Conservation (phyloP, 371 early-diverging fungal genomes). For the Apophysomyces variabilis region DNA sequence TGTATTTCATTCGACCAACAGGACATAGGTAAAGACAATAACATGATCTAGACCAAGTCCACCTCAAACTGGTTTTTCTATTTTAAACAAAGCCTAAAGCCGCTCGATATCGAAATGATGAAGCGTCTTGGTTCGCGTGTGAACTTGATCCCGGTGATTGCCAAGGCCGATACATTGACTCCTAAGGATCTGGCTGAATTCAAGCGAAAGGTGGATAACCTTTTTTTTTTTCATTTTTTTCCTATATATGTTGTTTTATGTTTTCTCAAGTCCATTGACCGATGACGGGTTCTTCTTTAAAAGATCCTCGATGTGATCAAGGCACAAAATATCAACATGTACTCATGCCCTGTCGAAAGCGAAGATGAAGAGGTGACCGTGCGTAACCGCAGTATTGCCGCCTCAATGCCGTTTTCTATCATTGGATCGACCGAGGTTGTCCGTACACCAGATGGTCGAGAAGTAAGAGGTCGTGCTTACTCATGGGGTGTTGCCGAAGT, state of each 20-base stretch:
- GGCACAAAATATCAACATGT: constrained; percentile 76
- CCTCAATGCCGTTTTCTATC: constrained; percentile 94
- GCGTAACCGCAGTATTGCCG: constrained; percentile 80
- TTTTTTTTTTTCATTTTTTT: constrained; percentile 7
- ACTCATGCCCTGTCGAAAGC: constrained; percentile 78
- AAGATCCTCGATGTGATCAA: constrained; percentile 76
- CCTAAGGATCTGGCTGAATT: constrained; percentile 77
- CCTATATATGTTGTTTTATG: not conserved
- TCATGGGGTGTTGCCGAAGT: constrained; percentile 95
- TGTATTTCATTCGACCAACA: constrained; percentile 92
- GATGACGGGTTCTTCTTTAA: constrained; percentile 10
- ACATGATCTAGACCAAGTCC: not conserved
- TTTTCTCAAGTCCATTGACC: constrained; percentile 7
- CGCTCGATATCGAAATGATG: constrained; percentile 94
- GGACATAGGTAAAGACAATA: constrained; percentile 72
- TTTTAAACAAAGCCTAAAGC: constrained; percentile 77
- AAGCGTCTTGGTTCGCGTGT: constrained; percentile 78
- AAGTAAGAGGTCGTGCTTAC: constrained; percentile 88
- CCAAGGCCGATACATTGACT: constrained; percentile 75
- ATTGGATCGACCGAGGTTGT: constrained; percentile 91
- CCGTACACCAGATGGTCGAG: constrained; percentile 71
- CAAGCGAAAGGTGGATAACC: constrained; percentile 66
- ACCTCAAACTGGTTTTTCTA: constrained; percentile 51
- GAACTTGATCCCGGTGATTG: constrained; percentile 88
- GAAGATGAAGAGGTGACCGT: constrained; percentile 81